phyloP scores from a whole-genome alignment of 139 green algal species.

The Tetratostichococcus sp. region DNA sequence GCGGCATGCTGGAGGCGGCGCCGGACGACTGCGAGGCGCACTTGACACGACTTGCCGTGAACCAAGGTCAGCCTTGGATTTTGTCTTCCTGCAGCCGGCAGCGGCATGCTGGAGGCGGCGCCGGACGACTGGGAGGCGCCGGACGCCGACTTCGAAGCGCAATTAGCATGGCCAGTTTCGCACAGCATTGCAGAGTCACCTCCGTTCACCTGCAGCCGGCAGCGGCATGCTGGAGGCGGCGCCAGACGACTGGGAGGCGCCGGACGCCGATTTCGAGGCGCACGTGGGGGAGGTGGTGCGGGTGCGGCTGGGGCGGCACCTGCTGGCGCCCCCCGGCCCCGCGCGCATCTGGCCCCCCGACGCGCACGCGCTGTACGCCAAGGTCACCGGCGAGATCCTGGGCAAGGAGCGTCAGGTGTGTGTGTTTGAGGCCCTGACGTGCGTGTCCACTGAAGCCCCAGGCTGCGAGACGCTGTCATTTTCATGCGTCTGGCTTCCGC shows the following conservation, averaged over 20 bases:
- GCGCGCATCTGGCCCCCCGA: slow-evolving; percentile 41
- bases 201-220: no score
- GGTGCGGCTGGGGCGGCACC: slow-evolving; percentile 63
- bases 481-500: no score
- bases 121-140: neutral
- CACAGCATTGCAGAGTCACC: no score
- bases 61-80: no score
- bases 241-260: slow-evolving; percentile 57
- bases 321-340: slow-evolving; percentile 57
- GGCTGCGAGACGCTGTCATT: no score
- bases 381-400: slow-evolving; percentile 1
- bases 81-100: neutral
- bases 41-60: no score
- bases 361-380: slow-evolving; percentile 30
- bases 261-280: slow-evolving; percentile 49
- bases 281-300: slow-evolving; percentile 65
- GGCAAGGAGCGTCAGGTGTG: slow-evolving; percentile 14
- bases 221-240: neutral
- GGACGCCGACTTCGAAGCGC: neutral
- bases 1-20: neutral
- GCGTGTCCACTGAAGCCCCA: no score
- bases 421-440: no score
- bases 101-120: neutral
- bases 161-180: no score
- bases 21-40: neutral